Conservation (phyloP, 345 rosid genomes). For the Carallia pectinifolia region DNA sequence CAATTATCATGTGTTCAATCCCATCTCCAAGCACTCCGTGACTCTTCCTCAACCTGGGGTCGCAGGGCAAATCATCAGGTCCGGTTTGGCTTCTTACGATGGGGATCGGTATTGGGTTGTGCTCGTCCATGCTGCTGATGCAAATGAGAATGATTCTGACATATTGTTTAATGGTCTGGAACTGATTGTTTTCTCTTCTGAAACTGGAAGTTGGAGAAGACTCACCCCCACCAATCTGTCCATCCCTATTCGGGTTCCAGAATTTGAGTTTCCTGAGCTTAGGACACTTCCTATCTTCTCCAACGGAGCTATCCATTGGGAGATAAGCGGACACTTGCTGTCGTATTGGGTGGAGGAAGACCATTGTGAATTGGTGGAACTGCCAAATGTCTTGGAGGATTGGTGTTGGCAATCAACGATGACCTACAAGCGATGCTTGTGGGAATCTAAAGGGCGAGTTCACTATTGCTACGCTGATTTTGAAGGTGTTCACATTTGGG, state of each 20-base stretch:
- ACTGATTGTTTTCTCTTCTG: constrained; percentile 16
- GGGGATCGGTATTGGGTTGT: constrained; percentile 16
- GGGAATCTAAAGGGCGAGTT: constrained; percentile 23
- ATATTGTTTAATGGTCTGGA: background rate
- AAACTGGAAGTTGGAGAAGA: constrained; percentile 17
- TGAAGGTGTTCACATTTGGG: constrained; percentile 25
- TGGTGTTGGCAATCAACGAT: constrained; percentile 16
- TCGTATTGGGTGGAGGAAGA: constrained; percentile 8
- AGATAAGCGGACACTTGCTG: constrained; percentile 17
- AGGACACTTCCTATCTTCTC: constrained; percentile 7
- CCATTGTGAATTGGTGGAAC: constrained; percentile 6
- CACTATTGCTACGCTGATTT: constrained; percentile 16
- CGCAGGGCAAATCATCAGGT: background rate
- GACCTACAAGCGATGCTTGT: constrained; percentile 15
- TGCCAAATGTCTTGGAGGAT: constrained; percentile 3
- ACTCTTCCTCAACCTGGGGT: constrained; percentile 11
- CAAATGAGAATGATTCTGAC: background rate
- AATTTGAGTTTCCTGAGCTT: constrained; percentile 4
- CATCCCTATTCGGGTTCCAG: background rate
- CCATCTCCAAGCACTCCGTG: background rate
- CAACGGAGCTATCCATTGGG: constrained; percentile 24
- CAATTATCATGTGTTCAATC: constrained; percentile 17
- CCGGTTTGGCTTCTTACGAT: constrained; percentile 19
- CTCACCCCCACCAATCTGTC: background rate
- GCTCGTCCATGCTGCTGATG: constrained; percentile 3